Percentiles rank a stretch among this genome's conserved stretches.
phyloP scores from a whole-genome alignment of 352 stramenopile species.

The Peronosclerospora sorghi region DNA sequence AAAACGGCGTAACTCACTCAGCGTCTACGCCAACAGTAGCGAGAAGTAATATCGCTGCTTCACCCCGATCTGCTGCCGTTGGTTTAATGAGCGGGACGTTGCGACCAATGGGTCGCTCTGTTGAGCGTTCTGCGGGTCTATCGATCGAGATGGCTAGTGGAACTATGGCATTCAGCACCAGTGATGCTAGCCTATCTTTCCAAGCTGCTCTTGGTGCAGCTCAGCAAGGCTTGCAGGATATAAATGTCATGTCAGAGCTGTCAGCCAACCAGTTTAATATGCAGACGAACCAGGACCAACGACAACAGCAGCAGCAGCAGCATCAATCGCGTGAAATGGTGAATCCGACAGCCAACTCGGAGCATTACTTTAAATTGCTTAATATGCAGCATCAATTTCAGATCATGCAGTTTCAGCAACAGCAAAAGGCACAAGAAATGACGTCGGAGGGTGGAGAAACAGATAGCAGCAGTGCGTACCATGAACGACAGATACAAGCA shows the following conservation, averaged over 20 bases:
- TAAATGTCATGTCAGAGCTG: constrained; percentile 22
- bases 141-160: constrained; percentile 17
- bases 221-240: constrained; percentile 20
- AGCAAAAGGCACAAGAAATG: constrained; percentile 37
- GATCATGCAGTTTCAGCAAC: constrained; percentile 78
- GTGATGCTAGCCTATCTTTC: constrained; percentile 21
- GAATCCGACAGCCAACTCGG: constrained; percentile 35
- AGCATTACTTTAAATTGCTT: constrained; percentile 75
- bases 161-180: constrained; percentile 13
- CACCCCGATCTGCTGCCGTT: constrained; percentile 25
- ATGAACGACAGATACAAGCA: constrained; percentile 36
- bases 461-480: constrained; percentile 31
- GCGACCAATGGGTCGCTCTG: constrained; percentile 11
- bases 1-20: constrained; percentile 4
- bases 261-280: constrained; percentile 32
- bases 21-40: neutral
- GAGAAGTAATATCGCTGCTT: constrained; percentile 13
- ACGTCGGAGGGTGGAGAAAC: constrained; percentile 14
- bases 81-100: constrained; percentile 23
- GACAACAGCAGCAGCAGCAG: constrained; percentile 33
- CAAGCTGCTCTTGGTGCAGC: constrained; percentile 24
- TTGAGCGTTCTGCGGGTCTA: constrained; percentile 8
- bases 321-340: constrained; percentile 34
- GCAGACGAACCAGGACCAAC: constrained; percentile 19
- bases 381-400: constrained; percentile 84